Percentiles rank a stretch among this genome's conserved stretches.
Conservation (phyloP, 805 yeast genomes). For the Candida montana region DNA sequence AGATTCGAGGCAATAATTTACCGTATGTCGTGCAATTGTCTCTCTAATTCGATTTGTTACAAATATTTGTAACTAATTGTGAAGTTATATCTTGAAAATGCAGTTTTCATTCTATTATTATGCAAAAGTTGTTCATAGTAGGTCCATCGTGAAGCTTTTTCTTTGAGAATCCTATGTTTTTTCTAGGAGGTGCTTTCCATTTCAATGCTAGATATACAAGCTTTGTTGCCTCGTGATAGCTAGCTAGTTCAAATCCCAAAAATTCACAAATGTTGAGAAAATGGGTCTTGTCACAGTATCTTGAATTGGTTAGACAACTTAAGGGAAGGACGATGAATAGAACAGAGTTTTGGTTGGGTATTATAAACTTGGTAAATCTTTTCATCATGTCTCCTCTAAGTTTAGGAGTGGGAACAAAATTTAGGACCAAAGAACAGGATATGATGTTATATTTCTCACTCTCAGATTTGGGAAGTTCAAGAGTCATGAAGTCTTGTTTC, state of each 20-base stretch:
- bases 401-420: slow-evolving; percentile 72
- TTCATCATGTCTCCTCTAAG: slow-evolving; percentile 75
- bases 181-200: slow-evolving; percentile 33
- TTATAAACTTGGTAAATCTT: slow-evolving; percentile 53
- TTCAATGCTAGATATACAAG: slow-evolving; percentile 67
- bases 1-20: too few species aligned
- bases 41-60: too few species aligned
- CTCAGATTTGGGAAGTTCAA: slow-evolving; percentile 49
- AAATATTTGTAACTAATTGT: too few species aligned
- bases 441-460: slow-evolving; percentile 54
- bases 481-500: slow-evolving; percentile 80
- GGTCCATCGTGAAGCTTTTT: slow-evolving; percentile 51
- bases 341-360: slow-evolving; percentile 21
- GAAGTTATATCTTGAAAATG: too few species aligned
- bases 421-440: slow-evolving; percentile 82
- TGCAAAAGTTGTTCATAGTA: slow-evolving; percentile 65
- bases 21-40: too few species aligned
- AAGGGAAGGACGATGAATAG: slow-evolving; percentile 82
- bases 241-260: slow-evolving; percentile 52
- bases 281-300: slow-evolving; percentile 55
- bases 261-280: slow-evolving; percentile 42
- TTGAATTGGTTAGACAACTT: slow-evolving; percentile 79
- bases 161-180: slow-evolving; percentile 28
- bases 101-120: slow-evolving; percentile 27
- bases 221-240: slow-evolving; percentile 58